Percentiles rank a stretch among this genome's conserved stretches.
phyloP scores from a whole-genome alignment of 2,329 filamentous ascomycete species.

The Cadophora sp. region DNA sequence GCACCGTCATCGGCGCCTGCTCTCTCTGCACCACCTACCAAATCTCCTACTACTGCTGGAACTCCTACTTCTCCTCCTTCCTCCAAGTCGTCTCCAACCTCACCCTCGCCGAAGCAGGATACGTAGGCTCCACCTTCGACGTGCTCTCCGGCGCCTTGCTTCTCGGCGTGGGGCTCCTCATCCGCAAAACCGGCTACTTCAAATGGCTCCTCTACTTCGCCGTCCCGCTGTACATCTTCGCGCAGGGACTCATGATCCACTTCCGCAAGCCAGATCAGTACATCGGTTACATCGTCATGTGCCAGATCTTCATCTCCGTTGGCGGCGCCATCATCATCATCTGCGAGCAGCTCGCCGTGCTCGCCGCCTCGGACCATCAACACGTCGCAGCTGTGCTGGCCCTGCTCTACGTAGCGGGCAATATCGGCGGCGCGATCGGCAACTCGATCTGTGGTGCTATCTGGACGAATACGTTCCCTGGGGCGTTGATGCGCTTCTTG shows the following conservation, averaged over 20 bases:
- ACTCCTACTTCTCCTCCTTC: slow-evolving; percentile 61
- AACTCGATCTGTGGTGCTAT: slow-evolving; percentile 67
- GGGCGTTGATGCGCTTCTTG: slow-evolving; percentile 57
- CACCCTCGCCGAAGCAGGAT: slow-evolving; percentile 37
- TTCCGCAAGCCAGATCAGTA: slow-evolving; percentile 59
- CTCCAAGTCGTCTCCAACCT: slow-evolving; percentile 59
- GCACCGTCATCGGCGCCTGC: slow-evolving; percentile 45
- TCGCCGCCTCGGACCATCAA: slow-evolving; percentile 64
- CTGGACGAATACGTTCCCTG: slow-evolving; percentile 66
- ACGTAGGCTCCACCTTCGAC: slow-evolving; percentile 48
- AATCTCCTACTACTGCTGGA: slow-evolving; percentile 58
- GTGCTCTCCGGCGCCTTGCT: slow-evolving; percentile 63
- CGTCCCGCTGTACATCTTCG: slow-evolving; percentile 19
- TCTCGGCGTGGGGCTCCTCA: slow-evolving; percentile 58
- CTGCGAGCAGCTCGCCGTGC: slow-evolving; percentile 63
- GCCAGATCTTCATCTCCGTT: slow-evolving; percentile 64
- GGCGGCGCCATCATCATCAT: slow-evolving; percentile 63
- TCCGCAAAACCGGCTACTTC: slow-evolving; percentile 38
- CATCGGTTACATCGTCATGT: slow-evolving; percentile 61
- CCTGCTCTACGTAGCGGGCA: slow-evolving; percentile 49
- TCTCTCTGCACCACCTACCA: slow-evolving; percentile 39
- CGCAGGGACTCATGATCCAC: slow-evolving; percentile 58
- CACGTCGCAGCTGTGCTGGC: slow-evolving; percentile 43
- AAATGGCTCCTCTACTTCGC: slow-evolving; percentile 30
- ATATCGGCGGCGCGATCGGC: slow-evolving; percentile 65